Evolutionary conservation across 2,329 filamentous ascomycete species (phyloP), one percentile per base, ranked within the genome.

Genomic region (Plectosphaerella cucumerina): DNA sequence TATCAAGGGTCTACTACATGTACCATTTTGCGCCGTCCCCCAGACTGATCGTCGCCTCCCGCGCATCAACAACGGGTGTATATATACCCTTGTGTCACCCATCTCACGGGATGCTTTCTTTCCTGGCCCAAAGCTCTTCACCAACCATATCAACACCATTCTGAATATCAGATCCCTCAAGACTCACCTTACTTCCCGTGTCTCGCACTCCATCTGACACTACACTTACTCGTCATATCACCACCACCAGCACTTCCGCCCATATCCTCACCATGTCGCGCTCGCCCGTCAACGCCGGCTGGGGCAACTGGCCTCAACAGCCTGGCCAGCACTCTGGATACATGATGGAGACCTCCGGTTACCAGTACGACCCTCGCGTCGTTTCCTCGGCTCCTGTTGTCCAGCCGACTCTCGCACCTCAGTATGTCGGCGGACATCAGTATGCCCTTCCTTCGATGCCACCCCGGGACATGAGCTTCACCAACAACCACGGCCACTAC

Each of bases 221-320:
- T 14, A 3, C 35, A 8, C 8, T 31, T 11, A n/a, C n/a, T 15
- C 35, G 14, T n/a, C 15, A 37, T 9, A 11, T 31, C 26, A 31
- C 26, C 22, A 33, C 43, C 15, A 31, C 14, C 17, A 31, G 8
- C 6, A 33, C 21, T 9, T 17, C n/a, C 15, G 22, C 11, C n/a
- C 21, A 31, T 17, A 9, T 15, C 12, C 15, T 6, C 33, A 39
- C 0, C 45, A 47, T 47, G 45, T 18, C 47, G 21, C 47, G 35
- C 37, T 43, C 47, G 10, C 47, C 47, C n/a, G 37, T 37, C 21
- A 17, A 26, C 22, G 21, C 37, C n/a, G 14, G 22, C 37, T 85
- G 81, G 82, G 75, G 71, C 59, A 77, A 77, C 58, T 82, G 78
- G 76, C 66, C 73, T 56, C 65, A 75, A 53, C 77, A 80, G 41